Percentiles rank a stretch among this genome's conserved stretches.
Conservation (phyloP, 352 stramenopile species). For the Pythium aristosporum region DNA sequence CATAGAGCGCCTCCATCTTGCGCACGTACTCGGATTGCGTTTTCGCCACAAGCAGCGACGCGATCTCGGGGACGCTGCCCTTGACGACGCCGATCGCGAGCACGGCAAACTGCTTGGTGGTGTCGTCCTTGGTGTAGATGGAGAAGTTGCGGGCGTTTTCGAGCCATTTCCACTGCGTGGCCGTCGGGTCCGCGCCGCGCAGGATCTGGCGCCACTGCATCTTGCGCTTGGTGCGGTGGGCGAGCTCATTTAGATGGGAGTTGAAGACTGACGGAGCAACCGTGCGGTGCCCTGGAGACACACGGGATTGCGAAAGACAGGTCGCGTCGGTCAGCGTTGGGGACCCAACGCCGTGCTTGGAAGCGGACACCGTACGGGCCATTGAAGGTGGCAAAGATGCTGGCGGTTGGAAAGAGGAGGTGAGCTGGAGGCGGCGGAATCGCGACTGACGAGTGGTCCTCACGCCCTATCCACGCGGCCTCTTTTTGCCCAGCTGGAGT, state of each 20-base stretch:
- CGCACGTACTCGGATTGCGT: constrained; percentile 11
- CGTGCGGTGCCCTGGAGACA: background rate
- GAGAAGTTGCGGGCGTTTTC: constrained; percentile 10
- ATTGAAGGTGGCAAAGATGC: too few species aligned
- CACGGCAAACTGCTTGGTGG: constrained; percentile 5
- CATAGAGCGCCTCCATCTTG: constrained; percentile 23
- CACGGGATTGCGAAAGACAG: too few species aligned
- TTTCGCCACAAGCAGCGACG: background rate
- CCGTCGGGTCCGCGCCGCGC: background rate
- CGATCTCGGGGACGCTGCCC: constrained; percentile 18
- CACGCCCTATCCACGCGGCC: too few species aligned
- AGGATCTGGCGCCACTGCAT: constrained; percentile 21
- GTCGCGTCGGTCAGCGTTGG: too few species aligned
- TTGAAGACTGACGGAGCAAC: background rate
- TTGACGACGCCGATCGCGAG: constrained; percentile 20
- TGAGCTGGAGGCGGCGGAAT: too few species aligned
- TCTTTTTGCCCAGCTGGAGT: too few species aligned
- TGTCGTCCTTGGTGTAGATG: constrained; percentile 8
- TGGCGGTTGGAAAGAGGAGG: too few species aligned
- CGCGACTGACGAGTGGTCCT: too few species aligned
- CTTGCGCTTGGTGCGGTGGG: background rate
- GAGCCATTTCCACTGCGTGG: constrained; percentile 22
- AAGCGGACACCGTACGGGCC: too few species aligned
- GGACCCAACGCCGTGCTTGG: too few species aligned
- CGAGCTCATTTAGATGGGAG: background rate